Conservation (phyloP, 495 filamentous ascomycete species). For the Talaromyces nanjingensis region DNA sequence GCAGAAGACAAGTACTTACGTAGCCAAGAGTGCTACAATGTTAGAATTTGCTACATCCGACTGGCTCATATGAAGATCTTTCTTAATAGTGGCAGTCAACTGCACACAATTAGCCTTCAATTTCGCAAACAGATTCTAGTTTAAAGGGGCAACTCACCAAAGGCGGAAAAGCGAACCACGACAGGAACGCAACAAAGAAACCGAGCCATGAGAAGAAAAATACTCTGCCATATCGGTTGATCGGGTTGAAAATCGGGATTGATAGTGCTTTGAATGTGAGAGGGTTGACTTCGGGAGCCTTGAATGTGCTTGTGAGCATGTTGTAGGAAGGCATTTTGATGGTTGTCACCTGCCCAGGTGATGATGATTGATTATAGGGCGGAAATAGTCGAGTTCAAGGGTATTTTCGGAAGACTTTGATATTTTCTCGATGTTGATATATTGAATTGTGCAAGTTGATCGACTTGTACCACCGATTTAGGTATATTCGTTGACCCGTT, state of each 20-base stretch:
- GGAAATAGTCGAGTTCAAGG: background rate
- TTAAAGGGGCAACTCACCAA: conserved; percentile 46
- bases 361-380: background rate
- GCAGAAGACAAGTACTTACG: conserved; percentile 45
- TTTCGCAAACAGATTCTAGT: background rate
- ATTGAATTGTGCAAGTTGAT: background rate
- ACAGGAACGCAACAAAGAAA: conserved; percentile 94
- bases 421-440: background rate
- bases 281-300: conserved; percentile 54
- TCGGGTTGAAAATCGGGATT: conserved; percentile 73
- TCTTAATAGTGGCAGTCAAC: conserved; percentile 69
- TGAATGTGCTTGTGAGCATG: conserved; percentile 15
- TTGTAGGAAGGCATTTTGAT: conserved; percentile 4
- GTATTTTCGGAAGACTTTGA: background rate
- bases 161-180: conserved; percentile 80
- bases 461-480: background rate
- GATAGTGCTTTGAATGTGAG: conserved; percentile 73
- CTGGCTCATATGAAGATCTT: conserved; percentile 65
- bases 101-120: conserved; percentile 17
- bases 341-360: background rate
- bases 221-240: conserved; percentile 77
- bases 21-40: conserved; percentile 78
- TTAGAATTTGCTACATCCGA: conserved; percentile 85
- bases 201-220: conserved; percentile 95
- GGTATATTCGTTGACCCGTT: background rate